These are phyloP conservation scores for Xylaria telfairii DNA, from an alignment of 495 filamentous ascomycete species.

Conservation along the genomic window DNA sequence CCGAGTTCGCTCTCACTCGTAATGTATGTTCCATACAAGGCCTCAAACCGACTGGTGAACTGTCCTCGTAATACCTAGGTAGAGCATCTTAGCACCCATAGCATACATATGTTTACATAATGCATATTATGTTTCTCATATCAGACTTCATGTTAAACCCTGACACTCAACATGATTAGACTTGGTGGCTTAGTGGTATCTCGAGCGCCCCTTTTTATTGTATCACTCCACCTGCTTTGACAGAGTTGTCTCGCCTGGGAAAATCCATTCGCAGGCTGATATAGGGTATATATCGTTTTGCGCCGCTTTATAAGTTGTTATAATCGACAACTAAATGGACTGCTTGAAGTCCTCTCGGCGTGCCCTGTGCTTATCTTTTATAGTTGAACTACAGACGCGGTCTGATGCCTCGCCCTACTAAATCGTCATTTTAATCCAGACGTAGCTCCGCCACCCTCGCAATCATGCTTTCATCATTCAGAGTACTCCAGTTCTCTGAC, in stretches of 20 bases:
- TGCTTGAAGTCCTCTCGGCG: background rate
- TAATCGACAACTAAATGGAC: background rate
- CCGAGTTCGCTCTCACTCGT: too few relatives aligned
- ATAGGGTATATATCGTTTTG: background rate
- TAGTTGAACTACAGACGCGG: background rate
- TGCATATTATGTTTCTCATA: too few relatives aligned
- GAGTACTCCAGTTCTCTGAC: background rate
- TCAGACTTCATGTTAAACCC: too few relatives aligned
- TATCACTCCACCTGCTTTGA: background rate
- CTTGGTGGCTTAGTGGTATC: background rate
- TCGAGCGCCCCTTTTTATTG: background rate
- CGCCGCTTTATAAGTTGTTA: background rate
- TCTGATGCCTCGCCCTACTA: too few relatives aligned
- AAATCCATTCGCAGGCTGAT: background rate
- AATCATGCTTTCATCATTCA: slow-evolving; percentile 10
- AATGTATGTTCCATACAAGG: too few relatives aligned
- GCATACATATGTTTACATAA: too few relatives aligned
- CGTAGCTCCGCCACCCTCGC: slow-evolving; percentile 10
- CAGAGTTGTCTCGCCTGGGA: background rate
- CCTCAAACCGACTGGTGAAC: too few relatives aligned
- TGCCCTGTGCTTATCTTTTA: background rate
- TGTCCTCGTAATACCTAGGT: too few relatives aligned
- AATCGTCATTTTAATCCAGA: background rate
- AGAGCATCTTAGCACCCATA: too few relatives aligned
- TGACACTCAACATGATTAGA: too few relatives aligned